Conservation (phyloP, 441 rosid genomes). For the California macrophylla region DNA sequence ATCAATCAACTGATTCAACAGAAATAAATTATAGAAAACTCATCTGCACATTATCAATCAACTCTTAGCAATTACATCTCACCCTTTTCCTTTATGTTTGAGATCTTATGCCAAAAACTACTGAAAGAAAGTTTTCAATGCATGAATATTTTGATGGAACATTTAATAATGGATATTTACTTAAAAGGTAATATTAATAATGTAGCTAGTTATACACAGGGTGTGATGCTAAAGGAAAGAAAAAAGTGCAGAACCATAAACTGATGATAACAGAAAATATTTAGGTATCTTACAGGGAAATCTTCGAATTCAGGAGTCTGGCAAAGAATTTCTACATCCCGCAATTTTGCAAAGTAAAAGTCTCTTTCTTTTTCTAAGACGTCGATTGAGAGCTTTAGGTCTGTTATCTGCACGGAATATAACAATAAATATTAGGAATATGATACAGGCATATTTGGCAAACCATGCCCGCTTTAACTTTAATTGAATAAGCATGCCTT, state of each 20-base stretch:
- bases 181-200: too few species aligned
- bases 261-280: not conserved
- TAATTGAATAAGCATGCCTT: too few species aligned
- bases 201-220: too few species aligned
- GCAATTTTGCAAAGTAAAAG: conserved; percentile 79
- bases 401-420: conserved; percentile 57
- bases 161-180: too few species aligned
- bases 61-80: not conserved
- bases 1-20: not conserved
- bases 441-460: too few species aligned
- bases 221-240: too few species aligned
- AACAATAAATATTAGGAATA: too few species aligned
- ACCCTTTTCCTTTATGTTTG: not conserved
- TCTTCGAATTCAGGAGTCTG: conserved; percentile 61
- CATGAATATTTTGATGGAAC: too few species aligned
- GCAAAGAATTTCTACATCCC: conserved; percentile 81
- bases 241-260: not conserved
- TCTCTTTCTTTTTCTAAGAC: conserved; percentile 82
- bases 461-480: not conserved
- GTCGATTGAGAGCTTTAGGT: conserved; percentile 66
- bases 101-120: too few species aligned
- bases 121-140: too few species aligned
- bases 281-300: conserved; percentile 41
- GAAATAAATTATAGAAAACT: not conserved
- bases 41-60: too few species aligned